Percentiles rank a stretch among this genome's conserved stretches.
phyloP scores from a whole-genome alignment of 345 rosid species.

The Acer campestre region DNA sequence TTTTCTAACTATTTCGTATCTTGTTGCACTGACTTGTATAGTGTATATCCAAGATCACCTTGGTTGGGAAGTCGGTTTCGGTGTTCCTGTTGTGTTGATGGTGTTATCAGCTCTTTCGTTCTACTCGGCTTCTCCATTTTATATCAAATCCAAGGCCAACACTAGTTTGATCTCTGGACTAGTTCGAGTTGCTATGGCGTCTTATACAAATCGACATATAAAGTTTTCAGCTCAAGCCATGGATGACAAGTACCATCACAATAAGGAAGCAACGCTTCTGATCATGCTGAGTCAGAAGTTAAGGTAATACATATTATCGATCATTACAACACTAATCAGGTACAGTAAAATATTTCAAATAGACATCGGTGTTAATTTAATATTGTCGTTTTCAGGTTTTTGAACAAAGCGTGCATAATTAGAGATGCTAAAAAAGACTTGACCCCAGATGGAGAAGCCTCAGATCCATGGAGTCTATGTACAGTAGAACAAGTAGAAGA shows the following conservation, averaged over 20 bases:
- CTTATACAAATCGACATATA: background rate
- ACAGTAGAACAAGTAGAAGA: slow-evolving; percentile 61
- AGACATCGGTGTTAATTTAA: too few relatives aligned
- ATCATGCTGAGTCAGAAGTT: background rate
- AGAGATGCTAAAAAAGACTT: slow-evolving; percentile 38
- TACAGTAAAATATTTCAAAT: too few relatives aligned
- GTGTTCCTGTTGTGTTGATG: slow-evolving; percentile 31
- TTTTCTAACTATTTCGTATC: slow-evolving; percentile 18
- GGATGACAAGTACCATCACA: background rate
- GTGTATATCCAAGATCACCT: slow-evolving; percentile 34
- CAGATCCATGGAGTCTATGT: slow-evolving; percentile 51
- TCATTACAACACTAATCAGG: too few relatives aligned
- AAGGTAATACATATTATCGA: background rate
- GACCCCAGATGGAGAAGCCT: slow-evolving; percentile 30
- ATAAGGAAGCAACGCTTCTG: background rate
- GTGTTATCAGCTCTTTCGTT: slow-evolving; percentile 28
- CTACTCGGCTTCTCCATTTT: slow-evolving; percentile 29
- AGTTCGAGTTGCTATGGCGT: slow-evolving; percentile 23
- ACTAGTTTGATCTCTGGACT: slow-evolving; percentile 34
- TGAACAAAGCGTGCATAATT: slow-evolving; percentile 59
- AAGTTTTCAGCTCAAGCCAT: background rate
- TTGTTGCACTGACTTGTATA: slow-evolving; percentile 27
- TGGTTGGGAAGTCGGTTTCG: slow-evolving; percentile 40
- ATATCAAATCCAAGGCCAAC: slow-evolving; percentile 27
- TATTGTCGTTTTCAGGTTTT: slow-evolving; percentile 29